Percentiles rank a stretch among this genome's conserved stretches.
These are phyloP conservation scores for Auricularia cornea DNA, from an alignment of 768 basidiomycete species.

Conservation along the genomic window DNA sequence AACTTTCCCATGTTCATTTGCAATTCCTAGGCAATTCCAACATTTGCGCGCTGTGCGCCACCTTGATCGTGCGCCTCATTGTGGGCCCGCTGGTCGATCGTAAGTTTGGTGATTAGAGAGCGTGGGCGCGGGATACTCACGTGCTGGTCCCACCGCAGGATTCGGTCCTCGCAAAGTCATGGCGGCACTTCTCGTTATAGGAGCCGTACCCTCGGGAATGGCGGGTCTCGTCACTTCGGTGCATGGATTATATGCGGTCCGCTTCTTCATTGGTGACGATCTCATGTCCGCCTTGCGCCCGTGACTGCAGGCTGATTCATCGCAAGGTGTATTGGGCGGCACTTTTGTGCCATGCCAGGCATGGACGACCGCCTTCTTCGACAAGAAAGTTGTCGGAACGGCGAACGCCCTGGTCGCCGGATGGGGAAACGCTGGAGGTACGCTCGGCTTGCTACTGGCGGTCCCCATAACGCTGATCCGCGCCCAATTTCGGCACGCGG, in stretches of 20 bases:
- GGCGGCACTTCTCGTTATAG: conserved; percentile 43
- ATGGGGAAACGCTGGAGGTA: conserved; percentile 38
- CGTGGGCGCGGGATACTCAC: background rate
- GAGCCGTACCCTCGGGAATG: conserved; percentile 51
- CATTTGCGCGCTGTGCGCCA: conserved; percentile 38
- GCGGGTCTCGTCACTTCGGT: conserved; percentile 42
- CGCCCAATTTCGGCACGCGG: too few relatives aligned
- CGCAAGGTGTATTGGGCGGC: conserved; percentile 38
- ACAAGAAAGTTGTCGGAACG: conserved; percentile 37
- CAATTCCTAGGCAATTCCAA: conserved; percentile 36
- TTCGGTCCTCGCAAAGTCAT: conserved; percentile 49
- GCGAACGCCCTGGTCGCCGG: conserved; percentile 51
- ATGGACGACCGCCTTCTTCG: conserved; percentile 55
- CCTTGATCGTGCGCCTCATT: conserved; percentile 38
- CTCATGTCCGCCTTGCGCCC: background rate
- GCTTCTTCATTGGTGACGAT: conserved; percentile 46
- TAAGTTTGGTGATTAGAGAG: conserved; percentile 7
- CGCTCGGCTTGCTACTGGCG: background rate
- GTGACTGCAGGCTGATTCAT: background rate
- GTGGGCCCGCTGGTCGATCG: conserved; percentile 45
- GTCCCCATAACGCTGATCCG: too few relatives aligned
- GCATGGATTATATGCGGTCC: conserved; percentile 32
- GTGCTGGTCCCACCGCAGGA: conserved; percentile 8
- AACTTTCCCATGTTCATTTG: background rate
- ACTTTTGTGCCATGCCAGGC: conserved; percentile 55